phyloP scores from a whole-genome alignment of 2,329 filamentous ascomycete species.

The Didymella lethalis region DNA sequence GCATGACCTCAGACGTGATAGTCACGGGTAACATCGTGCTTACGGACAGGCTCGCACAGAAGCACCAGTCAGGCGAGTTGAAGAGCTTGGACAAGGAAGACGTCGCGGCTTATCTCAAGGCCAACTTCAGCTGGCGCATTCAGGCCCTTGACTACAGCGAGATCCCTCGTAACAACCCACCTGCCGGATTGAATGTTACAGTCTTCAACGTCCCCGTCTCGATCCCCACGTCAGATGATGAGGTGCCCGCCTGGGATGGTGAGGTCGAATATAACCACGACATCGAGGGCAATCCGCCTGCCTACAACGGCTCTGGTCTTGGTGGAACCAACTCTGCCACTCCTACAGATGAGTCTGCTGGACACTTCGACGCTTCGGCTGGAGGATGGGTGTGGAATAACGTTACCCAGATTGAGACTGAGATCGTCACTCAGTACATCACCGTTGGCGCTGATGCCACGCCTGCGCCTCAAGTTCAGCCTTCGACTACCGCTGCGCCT shows the following conservation, averaged over 20 bases:
- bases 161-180: conserved; percentile 38
- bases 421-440: conserved; percentile 18
- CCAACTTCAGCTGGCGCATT: conserved; percentile 45
- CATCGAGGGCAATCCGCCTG: conserved; percentile 39
- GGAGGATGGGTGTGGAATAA: conserved; percentile 31
- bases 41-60: conserved; percentile 46
- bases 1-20: conserved; percentile 46
- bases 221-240: conserved; percentile 34
- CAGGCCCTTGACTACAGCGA: conserved; percentile 41
- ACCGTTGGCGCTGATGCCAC: conserved; percentile 14
- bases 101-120: conserved; percentile 38
- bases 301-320: conserved; percentile 29
- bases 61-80: conserved; percentile 36
- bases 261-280: conserved; percentile 34
- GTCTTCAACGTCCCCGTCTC: conserved; percentile 37
- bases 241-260: conserved; percentile 40
- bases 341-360: conserved; percentile 19
- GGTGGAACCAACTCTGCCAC: conserved; percentile 28
- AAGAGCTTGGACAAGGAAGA: conserved; percentile 32
- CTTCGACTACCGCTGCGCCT: conserved; percentile 63
- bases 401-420: conserved; percentile 16
- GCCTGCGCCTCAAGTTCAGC: conserved; percentile 41
- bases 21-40: conserved; percentile 54
- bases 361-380: conserved; percentile 21
- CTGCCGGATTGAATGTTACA: conserved; percentile 42